Evolutionary conservation across 2,329 filamentous ascomycete genomes (phyloP).

Genomic region (Fusarium torulosum): DNA sequence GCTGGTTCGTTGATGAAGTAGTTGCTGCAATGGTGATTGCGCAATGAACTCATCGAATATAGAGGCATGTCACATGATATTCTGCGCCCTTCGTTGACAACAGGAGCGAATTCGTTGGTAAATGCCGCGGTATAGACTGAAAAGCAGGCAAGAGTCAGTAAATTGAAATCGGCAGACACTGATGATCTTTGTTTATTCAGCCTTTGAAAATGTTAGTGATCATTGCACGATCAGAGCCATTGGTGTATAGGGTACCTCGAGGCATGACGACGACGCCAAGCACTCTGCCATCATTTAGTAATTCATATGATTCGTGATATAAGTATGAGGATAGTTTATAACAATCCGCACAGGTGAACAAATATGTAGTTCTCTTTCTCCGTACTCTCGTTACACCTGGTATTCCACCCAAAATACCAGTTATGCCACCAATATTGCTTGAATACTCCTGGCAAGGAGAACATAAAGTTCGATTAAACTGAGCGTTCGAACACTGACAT

Average conservation of each 20-base stretch:
- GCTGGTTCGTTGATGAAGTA: background rate
- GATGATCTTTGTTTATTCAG: background rate
- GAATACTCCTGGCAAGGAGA: no score
- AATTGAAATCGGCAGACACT: background rate
- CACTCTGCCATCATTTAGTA: background rate
- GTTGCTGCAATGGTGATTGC: background rate
- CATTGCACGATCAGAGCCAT: background rate
- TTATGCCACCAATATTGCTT: no score
- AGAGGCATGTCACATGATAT: conserved; percentile 40
- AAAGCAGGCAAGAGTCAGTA: background rate
- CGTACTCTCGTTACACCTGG: no score
- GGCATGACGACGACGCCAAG: no score
- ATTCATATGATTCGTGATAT: background rate
- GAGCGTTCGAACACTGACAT: no score
- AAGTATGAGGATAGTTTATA: no score
- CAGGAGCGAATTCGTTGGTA: background rate
- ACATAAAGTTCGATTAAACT: no score
- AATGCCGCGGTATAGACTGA: background rate
- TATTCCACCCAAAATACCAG: no score
- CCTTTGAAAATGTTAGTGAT: background rate
- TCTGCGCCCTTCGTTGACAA: conserved; percentile 34
- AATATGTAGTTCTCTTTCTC: no score
- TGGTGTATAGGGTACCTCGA: conserved; percentile 15
- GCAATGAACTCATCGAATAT: background rate
- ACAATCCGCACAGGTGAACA: background rate